Conservation (phyloP, 202 grass and related monocot species). For the Digitaria exilis region DNA sequence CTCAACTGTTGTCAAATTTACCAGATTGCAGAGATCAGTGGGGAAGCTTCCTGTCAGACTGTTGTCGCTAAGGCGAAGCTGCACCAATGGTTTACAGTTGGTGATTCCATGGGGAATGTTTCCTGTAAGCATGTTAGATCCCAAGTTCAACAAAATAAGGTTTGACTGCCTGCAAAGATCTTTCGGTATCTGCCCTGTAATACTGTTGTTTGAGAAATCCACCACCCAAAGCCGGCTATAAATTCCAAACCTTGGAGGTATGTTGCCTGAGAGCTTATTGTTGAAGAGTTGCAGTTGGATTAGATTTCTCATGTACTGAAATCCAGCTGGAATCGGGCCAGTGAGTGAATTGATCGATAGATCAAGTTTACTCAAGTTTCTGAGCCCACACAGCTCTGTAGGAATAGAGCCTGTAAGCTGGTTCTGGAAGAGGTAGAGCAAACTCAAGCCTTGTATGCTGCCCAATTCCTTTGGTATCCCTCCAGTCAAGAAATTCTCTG, state of each 20-base stretch:
- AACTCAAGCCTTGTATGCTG: slow-evolving; percentile 62
- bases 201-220: slow-evolving; percentile 92
- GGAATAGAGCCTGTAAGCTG: slow-evolving; percentile 79
- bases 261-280: slow-evolving; percentile 76
- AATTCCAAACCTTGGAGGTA: slow-evolving; percentile 83
- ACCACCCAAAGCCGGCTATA: slow-evolving; percentile 92
- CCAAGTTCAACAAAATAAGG: slow-evolving; percentile 89
- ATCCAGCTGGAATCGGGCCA: slow-evolving; percentile 66
- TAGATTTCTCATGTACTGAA: slow-evolving; percentile 81
- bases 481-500: slow-evolving; percentile 86
- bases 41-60: slow-evolving; percentile 94
- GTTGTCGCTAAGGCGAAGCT: slow-evolving; percentile 76
- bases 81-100: slow-evolving; percentile 84
- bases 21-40: slow-evolving; percentile 74
- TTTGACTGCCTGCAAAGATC: slow-evolving; percentile 90
- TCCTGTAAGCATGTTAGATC: slow-evolving; percentile 75
- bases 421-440: slow-evolving; percentile 94
- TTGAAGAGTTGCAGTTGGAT: slow-evolving; percentile 85
- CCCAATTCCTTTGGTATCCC: slow-evolving; percentile 77
- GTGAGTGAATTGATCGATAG: slow-evolving; percentile 90
- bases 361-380: slow-evolving; percentile 89
- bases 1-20: slow-evolving; percentile 90
- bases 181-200: slow-evolving; percentile 81
- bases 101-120: slow-evolving; percentile 86
- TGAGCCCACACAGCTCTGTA: slow-evolving; percentile 65